Conservation (phyloP, 1,284 basidiomycete species). For the Ustilago curta region DNA sequence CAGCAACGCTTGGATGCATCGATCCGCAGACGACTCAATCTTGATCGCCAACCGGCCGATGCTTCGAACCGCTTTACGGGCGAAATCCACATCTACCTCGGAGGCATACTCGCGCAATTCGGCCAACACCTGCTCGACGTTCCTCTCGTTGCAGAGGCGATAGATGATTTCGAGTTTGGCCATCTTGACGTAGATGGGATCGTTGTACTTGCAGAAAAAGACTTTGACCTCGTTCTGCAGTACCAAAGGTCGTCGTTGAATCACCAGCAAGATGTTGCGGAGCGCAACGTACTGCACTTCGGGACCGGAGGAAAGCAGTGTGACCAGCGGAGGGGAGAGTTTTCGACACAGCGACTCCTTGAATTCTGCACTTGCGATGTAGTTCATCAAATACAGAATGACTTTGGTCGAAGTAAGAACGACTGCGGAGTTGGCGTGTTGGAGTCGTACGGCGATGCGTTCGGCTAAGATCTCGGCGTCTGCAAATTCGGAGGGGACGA, state of each 20-base stretch:
- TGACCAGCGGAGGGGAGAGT: conserved; percentile 84
- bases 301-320: conserved; percentile 85
- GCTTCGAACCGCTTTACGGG: conserved; percentile 94
- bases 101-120: conserved; percentile 98
- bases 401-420: conserved; percentile 94
- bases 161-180: conserved; percentile 99
- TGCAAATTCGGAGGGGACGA: conserved; percentile 84
- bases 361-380: conserved; percentile 88
- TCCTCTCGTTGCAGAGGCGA: conserved; percentile 88
- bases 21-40: conserved; percentile 87
- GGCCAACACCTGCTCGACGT: conserved; percentile 88
- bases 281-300: conserved; percentile 99
- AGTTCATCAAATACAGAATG: conserved; percentile 97
- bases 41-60: conserved; percentile 98
- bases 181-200: conserved; percentile 98
- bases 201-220: conserved; percentile 99
- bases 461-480: conserved; percentile 96
- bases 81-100: conserved; percentile 98
- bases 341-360: conserved; percentile 93
- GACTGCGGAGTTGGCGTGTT: conserved; percentile 94
- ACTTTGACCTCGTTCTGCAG: conserved; percentile 97
- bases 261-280: conserved; percentile 94
- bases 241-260: conserved; percentile 91
- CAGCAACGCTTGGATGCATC: conserved; percentile 88
- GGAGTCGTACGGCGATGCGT: conserved; percentile 87